Evolutionary conservation across 2,329 filamentous ascomycete species (phyloP).

Genomic region (Sclerotinia nivalis): DNA sequence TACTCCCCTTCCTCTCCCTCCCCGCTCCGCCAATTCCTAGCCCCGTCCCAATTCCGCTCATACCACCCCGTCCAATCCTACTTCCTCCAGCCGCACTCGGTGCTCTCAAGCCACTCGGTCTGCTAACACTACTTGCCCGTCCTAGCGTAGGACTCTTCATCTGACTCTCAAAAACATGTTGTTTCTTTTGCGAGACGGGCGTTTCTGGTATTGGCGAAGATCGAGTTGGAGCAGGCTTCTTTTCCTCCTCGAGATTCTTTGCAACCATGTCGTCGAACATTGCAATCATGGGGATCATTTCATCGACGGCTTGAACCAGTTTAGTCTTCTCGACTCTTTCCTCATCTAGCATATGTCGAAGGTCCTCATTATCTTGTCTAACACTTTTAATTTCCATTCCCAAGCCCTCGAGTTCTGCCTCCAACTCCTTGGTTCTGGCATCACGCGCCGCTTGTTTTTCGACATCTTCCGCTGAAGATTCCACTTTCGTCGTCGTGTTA

Average conservation of each 20-base stretch:
- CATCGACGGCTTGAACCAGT: slow-evolving; percentile 76
- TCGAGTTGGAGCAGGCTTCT: neutral
- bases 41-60: slow-evolving; percentile 31
- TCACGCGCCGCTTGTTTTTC: slow-evolving; percentile 72
- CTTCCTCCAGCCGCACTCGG: slow-evolving; percentile 53
- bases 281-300: slow-evolving; percentile 73
- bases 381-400: slow-evolving; percentile 71
- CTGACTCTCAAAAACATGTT: slow-evolving; percentile 25
- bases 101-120: slow-evolving; percentile 60
- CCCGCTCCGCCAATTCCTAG: slow-evolving; percentile 2
- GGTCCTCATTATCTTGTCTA: slow-evolving; percentile 66
- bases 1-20: slow-evolving; percentile 31
- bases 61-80: slow-evolving; percentile 45
- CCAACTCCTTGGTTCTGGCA: slow-evolving; percentile 78
- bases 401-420: slow-evolving; percentile 70
- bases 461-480: slow-evolving; percentile 45
- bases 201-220: slow-evolving; percentile 35
- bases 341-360: slow-evolving; percentile 66
- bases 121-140: slow-evolving; percentile 56
- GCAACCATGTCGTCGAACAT: slow-evolving; percentile 43
- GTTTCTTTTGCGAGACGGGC: slow-evolving; percentile 27
- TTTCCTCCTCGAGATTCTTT: slow-evolving; percentile 32
- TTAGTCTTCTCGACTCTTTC: slow-evolving; percentile 84
- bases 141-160: slow-evolving; percentile 34
- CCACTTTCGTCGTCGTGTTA: slow-evolving; percentile 61